Evolutionary conservation across 208 protist genomes (phyloP), one percentile per base, ranked within the genome.

Genomic region (Leishmania lainsoni): DNA sequence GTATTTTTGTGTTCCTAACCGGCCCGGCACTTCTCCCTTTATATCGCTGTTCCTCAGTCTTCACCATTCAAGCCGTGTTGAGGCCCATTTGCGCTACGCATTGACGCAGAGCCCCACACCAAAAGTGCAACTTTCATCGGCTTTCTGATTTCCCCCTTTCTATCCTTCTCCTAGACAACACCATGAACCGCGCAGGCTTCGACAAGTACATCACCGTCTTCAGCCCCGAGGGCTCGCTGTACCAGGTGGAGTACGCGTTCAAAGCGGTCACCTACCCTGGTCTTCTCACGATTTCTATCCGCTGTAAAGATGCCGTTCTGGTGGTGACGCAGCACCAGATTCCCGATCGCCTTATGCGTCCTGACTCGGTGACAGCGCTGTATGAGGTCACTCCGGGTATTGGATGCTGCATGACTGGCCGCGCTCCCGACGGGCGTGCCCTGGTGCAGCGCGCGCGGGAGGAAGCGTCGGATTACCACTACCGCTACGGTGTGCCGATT

Each of bases 181-280:
- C 65, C 77, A 95, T 94, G 86, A 94, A 85, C 84, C 92, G 93
- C 61, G 86, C 89, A 20, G 93, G 98, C 63, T 99, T 99, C 86
- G 99, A 99, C 91, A 95, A 98, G 85, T 99, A 98, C 86, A 99
- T 99, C 78, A 99, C 99, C 22, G 98, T 99, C 70, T 99, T 99
- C 84, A 99, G 98, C 75, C 99, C 99, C 22, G 98, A 99, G 81
- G 99, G 99, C 35, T 95, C 97, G 32, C 92, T 99, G 8, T 99
- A 99, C 88, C 99, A 99, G 93, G 99, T 99, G 32, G 98, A 99
- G 86, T 99, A 99, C 90, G 98, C 99, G 35, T 99, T 99, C 91
- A 99, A 99, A 88, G 99, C 99, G 10, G 98, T 99, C 42, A 98
- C 98, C 56, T 95, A 98, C 76, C 92, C 92, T 17, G 98, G 97